Percentiles rank a stretch among this genome's conserved stretches.
These are phyloP conservation scores for Anisodus tanguticus DNA, from an alignment of 257 asterid species.

Conservation along the genomic window DNA sequence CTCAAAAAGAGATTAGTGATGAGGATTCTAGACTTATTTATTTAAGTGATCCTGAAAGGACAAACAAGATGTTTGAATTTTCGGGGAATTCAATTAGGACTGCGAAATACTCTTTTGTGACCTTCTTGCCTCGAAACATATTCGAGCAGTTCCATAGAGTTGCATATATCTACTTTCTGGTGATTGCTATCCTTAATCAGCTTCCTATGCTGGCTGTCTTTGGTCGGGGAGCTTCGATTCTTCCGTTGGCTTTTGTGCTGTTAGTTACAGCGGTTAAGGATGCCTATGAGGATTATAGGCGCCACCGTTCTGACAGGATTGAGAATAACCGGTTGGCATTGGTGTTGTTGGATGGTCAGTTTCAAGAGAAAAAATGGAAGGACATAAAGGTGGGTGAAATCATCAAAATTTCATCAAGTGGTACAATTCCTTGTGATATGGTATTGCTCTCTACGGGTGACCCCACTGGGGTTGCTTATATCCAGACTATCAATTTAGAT, in stretches of 20 bases:
- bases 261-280: conserved; percentile 93
- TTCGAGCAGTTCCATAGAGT: conserved; percentile 97
- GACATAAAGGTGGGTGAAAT: conserved; percentile 77
- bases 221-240: conserved; percentile 85
- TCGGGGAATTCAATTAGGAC: conserved; percentile 81
- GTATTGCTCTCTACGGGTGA: conserved; percentile 90
- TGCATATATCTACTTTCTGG: conserved; percentile 91
- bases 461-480: conserved; percentile 83
- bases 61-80: conserved; percentile 68
- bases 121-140: conserved; percentile 89
- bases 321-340: conserved; percentile 80
- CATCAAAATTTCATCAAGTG: conserved; percentile 66
- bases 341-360: conserved; percentile 58
- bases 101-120: conserved; percentile 68
- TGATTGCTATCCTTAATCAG: conserved; percentile 91
- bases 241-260: conserved; percentile 85
- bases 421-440: conserved; percentile 96
- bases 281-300: conserved; percentile 86
- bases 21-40: conserved; percentile 83
- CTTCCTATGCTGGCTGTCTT: conserved; percentile 97
- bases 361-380: conserved; percentile 82
- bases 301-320: conserved; percentile 86
- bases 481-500: conserved; percentile 91
- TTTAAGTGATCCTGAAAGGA: conserved; percentile 70
- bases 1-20: conserved; percentile 82